A percentile compares a stretch with the other conserved stretches of the same genome.
These are phyloP conservation scores for Clonostachys rhizophaga DNA, from an alignment of 2,329 filamentous ascomycete genomes.

Conservation along the genomic window DNA sequence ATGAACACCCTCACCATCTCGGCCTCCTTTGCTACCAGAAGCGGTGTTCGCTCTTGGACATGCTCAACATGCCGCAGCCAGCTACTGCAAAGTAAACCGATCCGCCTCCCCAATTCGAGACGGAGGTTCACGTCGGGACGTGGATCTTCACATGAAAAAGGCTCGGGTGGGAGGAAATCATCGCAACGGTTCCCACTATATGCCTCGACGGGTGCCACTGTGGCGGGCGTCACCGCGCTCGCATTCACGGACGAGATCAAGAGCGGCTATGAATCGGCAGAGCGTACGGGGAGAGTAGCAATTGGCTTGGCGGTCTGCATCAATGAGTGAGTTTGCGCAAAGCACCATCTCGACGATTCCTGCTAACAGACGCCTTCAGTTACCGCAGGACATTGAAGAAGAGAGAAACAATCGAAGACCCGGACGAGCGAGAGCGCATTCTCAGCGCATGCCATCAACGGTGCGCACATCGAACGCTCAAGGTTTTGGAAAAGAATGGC, in stretches of 20 bases:
- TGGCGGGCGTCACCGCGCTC: constrained; percentile 38
- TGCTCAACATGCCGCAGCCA: constrained; percentile 39
- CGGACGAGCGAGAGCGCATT: constrained; percentile 59
- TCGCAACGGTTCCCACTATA: constrained; percentile 24
- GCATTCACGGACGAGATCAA: constrained; percentile 67
- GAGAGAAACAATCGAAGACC: constrained; percentile 56
- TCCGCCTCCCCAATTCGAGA: constrained; percentile 11
- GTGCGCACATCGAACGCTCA: constrained; percentile 83
- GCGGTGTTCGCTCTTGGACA: constrained; percentile 35
- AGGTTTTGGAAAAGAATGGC: constrained; percentile 89
- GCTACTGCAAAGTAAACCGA: constrained; percentile 21
- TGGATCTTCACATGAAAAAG: constrained; percentile 9
- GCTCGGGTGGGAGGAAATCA: background rate
- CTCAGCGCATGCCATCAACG: constrained; percentile 85
- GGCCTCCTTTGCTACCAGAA: constrained; percentile 27
- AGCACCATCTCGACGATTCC: background rate
- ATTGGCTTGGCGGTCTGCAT: constrained; percentile 74
- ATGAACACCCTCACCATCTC: constrained; percentile 37
- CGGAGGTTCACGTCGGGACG: constrained; percentile 21
- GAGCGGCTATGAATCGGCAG: constrained; percentile 68
- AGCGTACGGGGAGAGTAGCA: constrained; percentile 76
- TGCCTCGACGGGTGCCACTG: constrained; percentile 46
- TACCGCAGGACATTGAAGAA: constrained; percentile 82
- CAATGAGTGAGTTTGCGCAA: constrained; percentile 61
- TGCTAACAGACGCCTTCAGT: constrained; percentile 36